Evolutionary conservation across 768 basidiomycete species (phyloP).

Genomic region (Suillus weaverae): DNA sequence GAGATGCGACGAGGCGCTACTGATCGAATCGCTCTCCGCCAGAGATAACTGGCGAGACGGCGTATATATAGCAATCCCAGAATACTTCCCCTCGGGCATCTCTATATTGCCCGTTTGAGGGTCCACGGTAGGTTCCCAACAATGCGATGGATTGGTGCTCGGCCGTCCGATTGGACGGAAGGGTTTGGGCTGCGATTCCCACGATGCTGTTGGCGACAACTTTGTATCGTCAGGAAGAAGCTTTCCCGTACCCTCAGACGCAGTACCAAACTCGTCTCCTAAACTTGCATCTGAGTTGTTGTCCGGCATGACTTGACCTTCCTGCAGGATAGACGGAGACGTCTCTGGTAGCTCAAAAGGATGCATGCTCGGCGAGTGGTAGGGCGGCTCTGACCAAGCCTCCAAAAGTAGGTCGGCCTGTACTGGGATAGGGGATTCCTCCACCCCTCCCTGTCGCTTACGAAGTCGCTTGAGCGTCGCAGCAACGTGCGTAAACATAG

Average conservation of each 20-base stretch:
- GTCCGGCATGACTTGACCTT: neutral
- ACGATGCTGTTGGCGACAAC: neutral
- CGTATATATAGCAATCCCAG: slow-evolving; percentile 37
- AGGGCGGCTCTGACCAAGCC: slow-evolving; percentile 10
- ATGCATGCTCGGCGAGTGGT: slow-evolving; percentile 40
- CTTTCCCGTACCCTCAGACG: neutral
- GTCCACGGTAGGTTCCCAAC: neutral
- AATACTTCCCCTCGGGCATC: slow-evolving; percentile 30
- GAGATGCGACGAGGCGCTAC: slow-evolving; percentile 33
- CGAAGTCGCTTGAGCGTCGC: slow-evolving; percentile 46
- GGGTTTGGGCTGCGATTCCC: neutral
- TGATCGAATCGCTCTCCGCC: slow-evolving; percentile 16
- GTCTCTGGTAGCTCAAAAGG: slow-evolving; percentile 28
- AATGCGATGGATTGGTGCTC: neutral
- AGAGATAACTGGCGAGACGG: slow-evolving; percentile 22
- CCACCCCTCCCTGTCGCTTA: slow-evolving; percentile 35
- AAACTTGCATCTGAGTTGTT: too few species aligned
- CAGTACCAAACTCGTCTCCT: neutral
- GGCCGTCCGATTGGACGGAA: neutral
- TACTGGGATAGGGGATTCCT: slow-evolving; percentile 31
- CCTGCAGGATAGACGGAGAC: slow-evolving; percentile 15
- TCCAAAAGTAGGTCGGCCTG: slow-evolving; percentile 23
- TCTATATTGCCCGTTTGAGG: slow-evolving; percentile 15
- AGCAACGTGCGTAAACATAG: slow-evolving; percentile 52
- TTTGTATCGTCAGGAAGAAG: too few species aligned